phyloP scores from a whole-genome alignment of 2,329 filamentous ascomycete species.

The Capronia epimyces region DNA sequence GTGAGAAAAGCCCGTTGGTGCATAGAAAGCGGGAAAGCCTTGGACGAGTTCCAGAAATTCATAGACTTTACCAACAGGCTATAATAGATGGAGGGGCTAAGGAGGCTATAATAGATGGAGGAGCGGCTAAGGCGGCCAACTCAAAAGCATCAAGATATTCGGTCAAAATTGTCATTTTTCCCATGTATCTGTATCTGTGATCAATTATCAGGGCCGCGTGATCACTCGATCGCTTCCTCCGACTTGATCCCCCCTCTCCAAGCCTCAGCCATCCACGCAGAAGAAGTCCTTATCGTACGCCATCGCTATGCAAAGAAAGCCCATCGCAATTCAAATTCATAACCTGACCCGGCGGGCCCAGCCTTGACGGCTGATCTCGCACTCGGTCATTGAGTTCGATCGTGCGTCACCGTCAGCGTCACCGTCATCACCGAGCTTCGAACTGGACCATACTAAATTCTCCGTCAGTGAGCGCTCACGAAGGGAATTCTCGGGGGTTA shows the following conservation, averaged over 20 bases:
- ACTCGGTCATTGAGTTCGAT: background rate
- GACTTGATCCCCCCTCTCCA: background rate
- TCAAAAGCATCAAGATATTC: background rate
- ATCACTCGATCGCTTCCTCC: too few relatives aligned
- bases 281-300: slow-evolving; percentile 3
- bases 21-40: slow-evolving; percentile 78
- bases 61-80: slow-evolving; percentile 68
- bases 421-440: slow-evolving; percentile 68
- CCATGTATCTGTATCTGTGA: too few relatives aligned
- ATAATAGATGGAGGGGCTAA: too few relatives aligned
- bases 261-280: background rate
- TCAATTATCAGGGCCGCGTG: too few relatives aligned
- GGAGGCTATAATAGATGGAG: too few relatives aligned
- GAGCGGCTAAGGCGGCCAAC: background rate
- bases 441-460: slow-evolving; percentile 87
- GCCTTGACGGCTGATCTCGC: background rate
- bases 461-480: too few relatives aligned
- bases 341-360: background rate
- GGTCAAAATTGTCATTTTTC: background rate
- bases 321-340: too few relatives aligned
- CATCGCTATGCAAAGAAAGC: slow-evolving; percentile 4
- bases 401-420: background rate
- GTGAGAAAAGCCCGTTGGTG: slow-evolving; percentile 82
- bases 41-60: slow-evolving; percentile 75
- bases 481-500: too few relatives aligned